Evolutionary conservation across 2,329 filamentous ascomycete genomes (phyloP), one percentile per base, ranked within the genome.

Genomic region (Aureobasidium sp.): DNA sequence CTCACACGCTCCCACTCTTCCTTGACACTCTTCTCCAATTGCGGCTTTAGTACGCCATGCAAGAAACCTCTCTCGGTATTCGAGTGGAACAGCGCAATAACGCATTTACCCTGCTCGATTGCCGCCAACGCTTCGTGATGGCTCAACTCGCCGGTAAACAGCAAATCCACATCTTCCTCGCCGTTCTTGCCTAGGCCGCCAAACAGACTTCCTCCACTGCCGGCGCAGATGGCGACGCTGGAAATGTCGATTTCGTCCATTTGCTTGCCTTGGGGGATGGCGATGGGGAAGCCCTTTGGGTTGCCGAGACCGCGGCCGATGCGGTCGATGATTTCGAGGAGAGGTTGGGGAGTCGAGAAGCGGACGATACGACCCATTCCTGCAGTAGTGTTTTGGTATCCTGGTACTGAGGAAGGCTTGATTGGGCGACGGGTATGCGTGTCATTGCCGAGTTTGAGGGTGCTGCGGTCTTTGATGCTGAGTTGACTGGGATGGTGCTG

Each of bases 41-140:
- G 84, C 19, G 79, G 78, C 68, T 82, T 81, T 77, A 99, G 81
- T 50, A 89, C 84, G 63, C 86, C 81, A 63, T 81, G 81, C 68
- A 99, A 75, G 71, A 93, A 99, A 0, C 85, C 87, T 39, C 94
- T 80, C 78, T 99, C 94, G 0, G 90, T 94, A 74, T 97, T 97
- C 68, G 89, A 93, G 73, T 99, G 94, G 69, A 96, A 96, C 52
- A 96, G 81, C 44, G 87, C 88, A 57, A 97, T 83, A 0, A 97
- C 89, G 60, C 85, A 88, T 65, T 87, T 87, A 1, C 92, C 92
- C 63, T 86, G 83, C 77, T 97, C 92, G 31, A 89, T 90, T 1
- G 91, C 90, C 42, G 89, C 85, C 62, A 99, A 81, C 3, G 93
- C 91, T 66, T 94, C 91, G 72, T 99, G 94, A 72, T 99, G 94